Base-by-base conservation (phyloP, 106 monocot genomes). In the Phalaenopsis aphrodite region DNA sequence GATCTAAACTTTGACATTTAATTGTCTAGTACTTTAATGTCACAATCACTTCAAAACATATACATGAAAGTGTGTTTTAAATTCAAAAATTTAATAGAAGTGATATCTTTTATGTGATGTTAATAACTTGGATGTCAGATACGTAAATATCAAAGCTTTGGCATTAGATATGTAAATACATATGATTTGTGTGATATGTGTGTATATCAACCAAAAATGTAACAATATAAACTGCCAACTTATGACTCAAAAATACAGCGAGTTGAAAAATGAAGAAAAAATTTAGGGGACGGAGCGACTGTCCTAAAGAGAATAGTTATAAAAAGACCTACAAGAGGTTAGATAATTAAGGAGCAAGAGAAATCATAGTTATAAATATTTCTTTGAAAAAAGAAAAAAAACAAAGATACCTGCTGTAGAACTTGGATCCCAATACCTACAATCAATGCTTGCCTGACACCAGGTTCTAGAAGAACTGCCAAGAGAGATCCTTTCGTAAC, bases 361-460 rank as follows among this genome's bases (percentile, higher is more conserved):
- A 69, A 37, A 38, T 15, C 69, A 69, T 0, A 23, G 14, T n/a
- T 30, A 39, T 4, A 38, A 69, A 38, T 68, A 30, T 67, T 67
- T 67, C 30, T 12, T 38, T 68, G 68, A 1, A 36, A 36, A 68
- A 61, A n/a, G 21, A 24, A 65, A 61, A 18, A 61, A 61, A 61
- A n/a, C 5, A 15, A 24, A 77, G 0, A 55, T 85, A 91, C 91
- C 91, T 91, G 91, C 77, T 92, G 87, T 56, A 92, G 87, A 47
- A 92, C 84, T 84, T 92, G 89, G 15, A 92, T 72, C 30, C 84
- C 87, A 56, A 92, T 41, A 2, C 92, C 92, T 42, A 87, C 85
- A 55, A 92, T 39, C 57, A 92, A 76, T 30, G 92, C 92, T 78
- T 84, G 89, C 82, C 80, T 89, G 67, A 92, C 92, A 65, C 92